Evolutionary conservation across 108 stramenopile genomes (phyloP), one percentile per base, ranked within the genome.

Genomic region (Nitzschia sp.): DNA sequence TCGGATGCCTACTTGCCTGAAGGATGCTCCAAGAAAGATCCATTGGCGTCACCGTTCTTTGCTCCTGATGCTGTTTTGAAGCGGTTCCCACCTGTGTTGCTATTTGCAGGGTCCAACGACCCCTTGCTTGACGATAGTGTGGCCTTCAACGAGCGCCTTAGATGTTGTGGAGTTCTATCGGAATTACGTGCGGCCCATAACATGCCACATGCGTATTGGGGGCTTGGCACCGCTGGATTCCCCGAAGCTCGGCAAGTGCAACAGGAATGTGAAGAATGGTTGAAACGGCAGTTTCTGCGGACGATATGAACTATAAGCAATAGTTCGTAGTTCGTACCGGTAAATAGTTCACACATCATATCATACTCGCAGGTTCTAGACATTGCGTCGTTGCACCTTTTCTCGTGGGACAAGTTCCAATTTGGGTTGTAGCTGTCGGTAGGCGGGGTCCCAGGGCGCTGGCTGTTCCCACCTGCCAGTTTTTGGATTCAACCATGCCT

Each of bases 51-150:
- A 22, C 92, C 92, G 22, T 83, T 82, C 54, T 94, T 76, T 73
- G 92, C 92, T 16, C 33, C 80, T 5, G 89, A 94, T 57, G 65
- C 35, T 3, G 55, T 83, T 17, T 63, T 93, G 21, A 34, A 60
- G 26, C 63, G 55, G 16, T 93, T 93, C 59, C 89, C 89, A 21
- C 84, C 85, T 0, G 85, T 86, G 23, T 58, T 89, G 11, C 64
- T 91, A 13, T 91, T 81, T 71, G 80, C 83, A 0, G 72, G 80
- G 27, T 82, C 75, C 19, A 85, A 80, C 45, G 95, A 96, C 77
- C 95, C 95, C 16, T 68, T 96, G 26, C 78, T 96, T 34, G 95
- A 96, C 56, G 95, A 96, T 78, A 77, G 87, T 9, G 92, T 96
- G 1, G 74, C 70, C 35, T 93, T 96, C 66, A 87, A 90, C 68